These are phyloP conservation scores for Citeromyces hawaiiensis DNA, from an alignment of 1,139 yeast genomes.

Conservation along the genomic window DNA sequence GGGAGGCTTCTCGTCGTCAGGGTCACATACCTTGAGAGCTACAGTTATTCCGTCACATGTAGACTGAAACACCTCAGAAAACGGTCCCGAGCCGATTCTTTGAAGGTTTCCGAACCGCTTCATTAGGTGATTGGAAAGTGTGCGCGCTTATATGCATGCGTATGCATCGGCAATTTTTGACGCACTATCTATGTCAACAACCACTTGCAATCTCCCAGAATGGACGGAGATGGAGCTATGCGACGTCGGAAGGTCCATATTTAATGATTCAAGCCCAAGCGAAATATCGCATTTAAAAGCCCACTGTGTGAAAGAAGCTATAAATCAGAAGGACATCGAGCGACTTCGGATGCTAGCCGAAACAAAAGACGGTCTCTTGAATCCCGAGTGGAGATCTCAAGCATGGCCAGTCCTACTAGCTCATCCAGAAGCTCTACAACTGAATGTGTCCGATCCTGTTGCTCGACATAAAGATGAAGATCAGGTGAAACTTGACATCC, in stretches of 20 bases:
- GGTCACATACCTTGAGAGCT: constrained; percentile 31
- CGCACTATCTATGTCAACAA: background rate
- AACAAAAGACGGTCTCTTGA: constrained; percentile 36
- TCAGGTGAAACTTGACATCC: constrained; percentile 69
- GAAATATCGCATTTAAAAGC: constrained; percentile 25
- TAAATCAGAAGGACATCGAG: constrained; percentile 16
- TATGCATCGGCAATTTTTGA: background rate
- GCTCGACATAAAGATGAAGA: constrained; percentile 56
- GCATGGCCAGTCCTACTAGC: constrained; percentile 36
- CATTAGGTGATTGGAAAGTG: constrained; percentile 1
- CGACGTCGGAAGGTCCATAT: constrained; percentile 34
- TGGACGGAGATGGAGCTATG: constrained; percentile 40
- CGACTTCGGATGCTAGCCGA: constrained; percentile 23
- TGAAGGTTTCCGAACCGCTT: constrained; percentile 3
- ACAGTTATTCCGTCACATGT: constrained; percentile 8
- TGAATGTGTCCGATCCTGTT: constrained; percentile 6
- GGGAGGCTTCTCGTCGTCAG: constrained; percentile 35
- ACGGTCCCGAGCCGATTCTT: constrained; percentile 17
- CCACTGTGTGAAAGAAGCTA: constrained; percentile 25
- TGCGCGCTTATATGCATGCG: background rate
- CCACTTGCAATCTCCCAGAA: constrained; percentile 8
- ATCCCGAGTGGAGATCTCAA: constrained; percentile 23
- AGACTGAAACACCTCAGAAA: constrained; percentile 21
- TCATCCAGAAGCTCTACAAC: constrained; percentile 16
- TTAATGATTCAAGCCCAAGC: constrained; percentile 21